These are phyloP conservation scores for Saccharomyces mikatae DNA, from an alignment of 805 yeast species.

Conservation along the genomic window DNA sequence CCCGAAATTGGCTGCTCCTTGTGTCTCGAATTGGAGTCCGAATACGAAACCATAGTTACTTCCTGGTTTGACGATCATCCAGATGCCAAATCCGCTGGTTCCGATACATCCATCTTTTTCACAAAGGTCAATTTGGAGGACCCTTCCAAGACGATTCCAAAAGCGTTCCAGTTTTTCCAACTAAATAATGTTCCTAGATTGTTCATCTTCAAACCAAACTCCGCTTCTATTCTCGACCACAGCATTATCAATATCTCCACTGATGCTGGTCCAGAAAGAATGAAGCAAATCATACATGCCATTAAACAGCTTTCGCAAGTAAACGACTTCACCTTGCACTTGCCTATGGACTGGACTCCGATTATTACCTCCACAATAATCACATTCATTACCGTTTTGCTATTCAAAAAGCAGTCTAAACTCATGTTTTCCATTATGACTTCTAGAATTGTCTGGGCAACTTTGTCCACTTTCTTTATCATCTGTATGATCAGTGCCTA, in stretches of 20 bases:
- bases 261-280: conserved; percentile 31
- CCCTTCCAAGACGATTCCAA: conserved; percentile 37
- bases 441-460: conserved; percentile 66
- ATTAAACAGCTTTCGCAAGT: conserved; percentile 20
- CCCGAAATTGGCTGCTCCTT: conserved; percentile 68
- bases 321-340: conserved; percentile 26
- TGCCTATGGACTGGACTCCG: conserved; percentile 35
- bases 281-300: conserved; percentile 22
- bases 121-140: conserved; percentile 66
- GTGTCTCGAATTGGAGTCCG: conserved; percentile 66
- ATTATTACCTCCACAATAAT: conserved; percentile 29
- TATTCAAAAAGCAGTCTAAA: conserved; percentile 27
- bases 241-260: conserved; percentile 29
- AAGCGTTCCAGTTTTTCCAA: conserved; percentile 36
- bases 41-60: conserved; percentile 48
- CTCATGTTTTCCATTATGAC: conserved; percentile 36
- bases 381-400: conserved; percentile 31
- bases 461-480: conserved; percentile 48
- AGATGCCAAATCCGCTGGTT: conserved; percentile 30
- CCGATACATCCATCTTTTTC: conserved; percentile 44
- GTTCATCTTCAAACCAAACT: conserved; percentile 52
- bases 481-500: conserved; percentile 78
- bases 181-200: conserved; percentile 75
- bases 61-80: conserved; percentile 60
- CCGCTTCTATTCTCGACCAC: conserved; percentile 25